Conservation (phyloP, 441 rosid species). For the Brassica balearica region DNA sequence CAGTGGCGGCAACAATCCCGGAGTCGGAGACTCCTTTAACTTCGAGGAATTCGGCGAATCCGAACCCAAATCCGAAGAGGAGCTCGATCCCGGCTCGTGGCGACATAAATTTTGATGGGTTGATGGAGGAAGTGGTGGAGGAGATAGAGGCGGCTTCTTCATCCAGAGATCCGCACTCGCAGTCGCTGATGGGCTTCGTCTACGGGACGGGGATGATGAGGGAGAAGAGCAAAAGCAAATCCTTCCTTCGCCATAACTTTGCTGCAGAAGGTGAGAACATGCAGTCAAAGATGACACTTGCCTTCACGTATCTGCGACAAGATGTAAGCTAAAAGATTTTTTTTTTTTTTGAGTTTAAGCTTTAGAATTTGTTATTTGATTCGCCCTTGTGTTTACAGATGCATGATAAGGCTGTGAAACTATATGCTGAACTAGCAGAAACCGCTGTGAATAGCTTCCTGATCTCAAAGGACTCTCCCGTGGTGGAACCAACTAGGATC, state of each 20-base stretch:
- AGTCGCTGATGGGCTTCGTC: slow-evolving; percentile 77
- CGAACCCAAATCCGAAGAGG: slow-evolving; percentile 51
- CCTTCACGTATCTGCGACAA: slow-evolving; percentile 83
- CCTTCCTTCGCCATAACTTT: slow-evolving; percentile 75
- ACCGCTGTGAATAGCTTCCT: slow-evolving; percentile 91
- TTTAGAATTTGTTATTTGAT: slow-evolving; percentile 15
- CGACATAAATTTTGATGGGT: slow-evolving; percentile 48
- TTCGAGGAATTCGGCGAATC: slow-evolving; percentile 92
- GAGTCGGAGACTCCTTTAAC: slow-evolving; percentile 54
- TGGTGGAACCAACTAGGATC: slow-evolving; percentile 88
- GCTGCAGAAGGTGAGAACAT: slow-evolving; percentile 75
- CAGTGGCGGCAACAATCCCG: slow-evolving; percentile 60
- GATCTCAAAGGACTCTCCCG: slow-evolving; percentile 92
- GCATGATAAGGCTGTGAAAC: slow-evolving; percentile 76
- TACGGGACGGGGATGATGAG: slow-evolving; percentile 76
- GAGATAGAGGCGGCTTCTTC: slow-evolving; percentile 67
- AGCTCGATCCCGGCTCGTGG: slow-evolving; percentile 76
- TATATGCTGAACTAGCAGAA: slow-evolving; percentile 93
- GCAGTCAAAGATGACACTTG: slow-evolving; percentile 96
- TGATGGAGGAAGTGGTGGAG: slow-evolving; percentile 71
- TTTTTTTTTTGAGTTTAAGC: no score
- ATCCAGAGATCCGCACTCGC: slow-evolving; percentile 75
- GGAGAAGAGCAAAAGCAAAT: slow-evolving; percentile 74
- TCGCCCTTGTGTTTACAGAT: slow-evolving; percentile 56
- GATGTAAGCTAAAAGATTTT: slow-evolving; percentile 57